Base-by-base conservation (phyloP, 2,329 filamentous ascomycete genomes). In the Gaeumannomyces tritici region DNA sequence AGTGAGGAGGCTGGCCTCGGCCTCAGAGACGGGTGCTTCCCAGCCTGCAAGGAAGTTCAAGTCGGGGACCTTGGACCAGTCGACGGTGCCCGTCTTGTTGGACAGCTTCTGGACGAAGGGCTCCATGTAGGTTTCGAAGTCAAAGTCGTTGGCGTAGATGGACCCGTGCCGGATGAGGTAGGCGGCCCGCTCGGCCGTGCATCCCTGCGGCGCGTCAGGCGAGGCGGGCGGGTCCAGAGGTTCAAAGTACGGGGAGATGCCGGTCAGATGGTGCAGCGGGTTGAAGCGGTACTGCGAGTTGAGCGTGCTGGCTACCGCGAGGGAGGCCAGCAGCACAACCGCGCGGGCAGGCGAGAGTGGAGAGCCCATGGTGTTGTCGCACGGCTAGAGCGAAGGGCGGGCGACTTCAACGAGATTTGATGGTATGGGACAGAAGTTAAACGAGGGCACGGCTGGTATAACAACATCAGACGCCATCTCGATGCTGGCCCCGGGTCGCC, bases 91-190 rank as follows among this genome's bases (percentile, higher is more conserved):
- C 0, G 80, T 83, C 55, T 79, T 80, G 68, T 88, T 87, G 63
- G 77, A 73, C 56, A 87, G 73, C 73, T 89, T 89, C 61, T 76
- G 70, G 21, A 84, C 67, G 59, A 85, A 83, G 0, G 83, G 81
- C 67, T 82, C 77, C 27, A 85, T 81, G 66, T 84, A 85, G 54
- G 76, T 74, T 65, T 84, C 81, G 59, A 79, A 84, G 67, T 86
- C 83, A 63, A 79, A 82, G 67, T 85, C 82, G 65, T 85, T 85
- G 65, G 80, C 80, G 67, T 84, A 84, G 62, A 85, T 85, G 47
- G 83, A 82, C 0, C 82, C 82, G 66, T 85, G 83, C n/a, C 83
- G 82, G 21, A 80, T 76, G 0, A 85, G 74, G 69, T 85, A 85
- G 2, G 82, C 80, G 0, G 82, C 82, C 31, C 78, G 76, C 0